phyloP scores from a whole-genome alignment of 2,329 filamentous ascomycete species.

The Calonectria hawksworthii region DNA sequence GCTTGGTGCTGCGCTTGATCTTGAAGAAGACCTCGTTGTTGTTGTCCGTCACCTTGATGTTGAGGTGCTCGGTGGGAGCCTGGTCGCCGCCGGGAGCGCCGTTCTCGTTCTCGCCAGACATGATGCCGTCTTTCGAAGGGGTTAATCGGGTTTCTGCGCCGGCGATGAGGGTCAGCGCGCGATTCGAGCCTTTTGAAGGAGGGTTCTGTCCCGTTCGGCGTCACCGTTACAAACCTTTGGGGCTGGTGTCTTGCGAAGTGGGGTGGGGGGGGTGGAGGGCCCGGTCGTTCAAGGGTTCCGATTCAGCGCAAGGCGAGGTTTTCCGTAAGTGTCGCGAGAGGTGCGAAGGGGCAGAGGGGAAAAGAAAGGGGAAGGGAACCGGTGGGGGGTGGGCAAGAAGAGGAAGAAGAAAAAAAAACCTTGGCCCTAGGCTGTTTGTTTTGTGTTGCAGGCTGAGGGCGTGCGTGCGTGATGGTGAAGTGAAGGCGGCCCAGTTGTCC shows the following conservation, averaged over 20 bases:
- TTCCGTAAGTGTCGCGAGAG: neutral
- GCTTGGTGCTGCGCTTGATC: conserved; percentile 95
- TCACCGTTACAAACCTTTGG: conserved; percentile 23
- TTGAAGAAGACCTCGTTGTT: conserved; percentile 99
- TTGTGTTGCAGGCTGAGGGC: conserved; percentile 30
- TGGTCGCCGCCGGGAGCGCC: conserved; percentile 64
- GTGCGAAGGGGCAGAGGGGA: conserved; percentile 1
- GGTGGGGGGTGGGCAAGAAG: neutral
- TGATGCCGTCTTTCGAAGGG: conserved; percentile 48
- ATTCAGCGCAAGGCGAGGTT: neutral
- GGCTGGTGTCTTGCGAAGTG: conserved; percentile 18
- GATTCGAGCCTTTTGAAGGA: conserved; percentile 3
- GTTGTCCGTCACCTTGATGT: conserved; percentile 99
- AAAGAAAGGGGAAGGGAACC: neutral
- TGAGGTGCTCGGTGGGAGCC: conserved; percentile 83
- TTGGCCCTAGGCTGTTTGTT: conserved; percentile 13
- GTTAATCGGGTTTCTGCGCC: conserved; percentile 15
- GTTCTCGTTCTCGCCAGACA: conserved; percentile 63
- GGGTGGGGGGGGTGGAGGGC: conserved; percentile 4
- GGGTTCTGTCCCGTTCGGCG: conserved; percentile 7
- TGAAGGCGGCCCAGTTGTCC: conserved; percentile 29
- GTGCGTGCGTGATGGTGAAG: conserved; percentile 38
- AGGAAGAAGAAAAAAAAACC: neutral
- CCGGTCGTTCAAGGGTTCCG: conserved; percentile 11
- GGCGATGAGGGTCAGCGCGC: conserved; percentile 32